These are phyloP conservation scores for Kalanchoe fedtschenkoi DNA, from an alignment of 164 flowering plant genomes.

Conservation along the genomic window DNA sequence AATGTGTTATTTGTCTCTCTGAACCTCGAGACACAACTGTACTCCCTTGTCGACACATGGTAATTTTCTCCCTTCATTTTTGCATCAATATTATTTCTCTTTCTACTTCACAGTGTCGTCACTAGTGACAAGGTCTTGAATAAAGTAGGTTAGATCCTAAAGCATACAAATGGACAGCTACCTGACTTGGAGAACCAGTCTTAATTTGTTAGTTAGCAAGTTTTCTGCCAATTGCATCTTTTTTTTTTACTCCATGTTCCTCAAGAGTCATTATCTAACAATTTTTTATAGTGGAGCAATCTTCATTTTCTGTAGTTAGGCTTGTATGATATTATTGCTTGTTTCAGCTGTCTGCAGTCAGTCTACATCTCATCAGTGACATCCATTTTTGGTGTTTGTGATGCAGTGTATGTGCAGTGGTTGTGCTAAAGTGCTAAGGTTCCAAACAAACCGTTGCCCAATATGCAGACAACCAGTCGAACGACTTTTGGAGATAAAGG, in stretches of 20 bases:
- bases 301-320: no score
- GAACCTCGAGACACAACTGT: constrained; percentile 98
- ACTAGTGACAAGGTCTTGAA: background rate
- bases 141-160: background rate
- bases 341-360: no score
- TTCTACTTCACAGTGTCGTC: no score
- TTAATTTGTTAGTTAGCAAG: no score
- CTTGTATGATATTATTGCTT: no score
- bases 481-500: constrained; percentile 79
- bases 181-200: background rate
- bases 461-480: constrained; percentile 91
- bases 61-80: constrained; percentile 16
- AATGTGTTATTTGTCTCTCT: constrained; percentile 93
- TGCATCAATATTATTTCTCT: no score
- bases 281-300: no score
- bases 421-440: constrained; percentile 80
- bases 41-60: constrained; percentile 99
- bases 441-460: constrained; percentile 85
- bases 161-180: no score
- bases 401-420: constrained; percentile 95
- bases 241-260: no score
- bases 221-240: no score
- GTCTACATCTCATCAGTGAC: background rate
- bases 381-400: constrained; percentile 3
- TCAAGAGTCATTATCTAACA: no score